These are phyloP conservation scores for Colletotrichum somersetense DNA, from an alignment of 2,329 filamentous ascomycete species.

Conservation along the genomic window DNA sequence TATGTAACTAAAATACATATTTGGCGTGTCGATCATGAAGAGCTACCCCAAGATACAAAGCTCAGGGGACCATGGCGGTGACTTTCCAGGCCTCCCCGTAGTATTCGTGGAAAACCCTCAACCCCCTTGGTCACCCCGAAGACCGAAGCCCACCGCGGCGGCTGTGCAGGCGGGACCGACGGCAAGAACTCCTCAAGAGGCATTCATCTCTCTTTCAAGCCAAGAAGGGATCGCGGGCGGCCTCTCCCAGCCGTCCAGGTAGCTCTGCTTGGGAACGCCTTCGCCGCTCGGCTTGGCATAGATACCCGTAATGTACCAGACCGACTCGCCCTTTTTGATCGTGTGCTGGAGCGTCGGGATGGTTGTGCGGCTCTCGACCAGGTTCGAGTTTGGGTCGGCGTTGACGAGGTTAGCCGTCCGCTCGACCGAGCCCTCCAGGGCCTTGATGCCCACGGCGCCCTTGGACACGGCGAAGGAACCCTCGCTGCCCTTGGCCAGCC, in stretches of 20 bases:
- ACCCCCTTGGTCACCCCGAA: neutral
- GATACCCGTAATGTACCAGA: conserved; percentile 78
- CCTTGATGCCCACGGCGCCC: conserved; percentile 70
- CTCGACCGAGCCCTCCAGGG: conserved; percentile 60
- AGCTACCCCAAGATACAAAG: neutral
- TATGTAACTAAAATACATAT: neutral
- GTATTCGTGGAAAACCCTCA: conserved; percentile 27
- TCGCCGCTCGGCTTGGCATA: conserved; percentile 75
- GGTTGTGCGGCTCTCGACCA: conserved; percentile 78
- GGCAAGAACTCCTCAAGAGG: conserved; percentile 33
- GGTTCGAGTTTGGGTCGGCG: conserved; percentile 83
- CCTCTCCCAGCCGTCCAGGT: conserved; percentile 71
- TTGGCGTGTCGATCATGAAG: neutral
- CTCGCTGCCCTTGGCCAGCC: conserved; percentile 61
- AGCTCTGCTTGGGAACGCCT: conserved; percentile 64
- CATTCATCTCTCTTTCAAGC: conserved; percentile 66
- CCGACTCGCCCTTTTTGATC: conserved; percentile 67
- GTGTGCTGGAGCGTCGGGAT: conserved; percentile 77
- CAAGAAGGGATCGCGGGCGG: conserved; percentile 71
- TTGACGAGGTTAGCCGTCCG: conserved; percentile 76
- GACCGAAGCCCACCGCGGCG: neutral
- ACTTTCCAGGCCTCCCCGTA: conserved; percentile 7
- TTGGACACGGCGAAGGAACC: conserved; percentile 69
- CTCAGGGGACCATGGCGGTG: conserved; percentile 2
- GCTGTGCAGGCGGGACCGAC: neutral